phyloP scores from a whole-genome alignment of 768 basidiomycete genomes.

The Neoboletus brunneissimus region DNA sequence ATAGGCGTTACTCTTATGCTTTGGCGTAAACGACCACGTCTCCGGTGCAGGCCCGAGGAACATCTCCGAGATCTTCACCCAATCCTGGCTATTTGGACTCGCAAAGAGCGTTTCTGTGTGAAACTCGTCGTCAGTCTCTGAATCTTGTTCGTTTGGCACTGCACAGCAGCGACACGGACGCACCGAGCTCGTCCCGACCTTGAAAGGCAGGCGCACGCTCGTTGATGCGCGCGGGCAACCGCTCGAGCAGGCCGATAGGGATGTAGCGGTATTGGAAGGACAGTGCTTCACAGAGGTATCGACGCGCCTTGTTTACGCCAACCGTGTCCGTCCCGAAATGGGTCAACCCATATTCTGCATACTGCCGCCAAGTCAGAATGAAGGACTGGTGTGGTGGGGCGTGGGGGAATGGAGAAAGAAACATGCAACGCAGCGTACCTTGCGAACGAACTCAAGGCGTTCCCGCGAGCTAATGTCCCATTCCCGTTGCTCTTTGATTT shows the following conservation, averaged over 20 bases:
- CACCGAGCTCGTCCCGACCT: conserved; percentile 86
- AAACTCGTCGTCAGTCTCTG: neutral
- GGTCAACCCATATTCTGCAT: conserved; percentile 81
- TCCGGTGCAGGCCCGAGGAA: conserved; percentile 88
- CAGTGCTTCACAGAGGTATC: conserved; percentile 92
- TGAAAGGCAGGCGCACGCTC: conserved; percentile 86
- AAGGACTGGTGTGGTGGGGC: neutral
- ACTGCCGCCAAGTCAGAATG: conserved; percentile 43
- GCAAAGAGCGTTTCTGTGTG: conserved; percentile 78
- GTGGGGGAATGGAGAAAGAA: neutral
- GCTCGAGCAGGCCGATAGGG: conserved; percentile 89
- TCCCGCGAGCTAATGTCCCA: conserved; percentile 92
- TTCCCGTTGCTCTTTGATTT: conserved; percentile 87
- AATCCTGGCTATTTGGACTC: conserved; percentile 75
- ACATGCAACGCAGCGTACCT: conserved; percentile 42
- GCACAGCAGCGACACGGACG: conserved; percentile 24
- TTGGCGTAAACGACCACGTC: conserved; percentile 82
- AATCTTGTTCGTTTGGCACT: neutral
- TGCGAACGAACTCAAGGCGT: conserved; percentile 72
- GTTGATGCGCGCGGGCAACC: conserved; percentile 77
- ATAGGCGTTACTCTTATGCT: conserved; percentile 90
- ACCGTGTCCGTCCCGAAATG: conserved; percentile 86
- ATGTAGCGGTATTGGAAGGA: conserved; percentile 97
- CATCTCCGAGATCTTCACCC: conserved; percentile 95
- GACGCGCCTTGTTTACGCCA: conserved; percentile 86